Base-by-base conservation (phyloP, 768 basidiomycete genomes). In the Termitomyces sp. region DNA sequence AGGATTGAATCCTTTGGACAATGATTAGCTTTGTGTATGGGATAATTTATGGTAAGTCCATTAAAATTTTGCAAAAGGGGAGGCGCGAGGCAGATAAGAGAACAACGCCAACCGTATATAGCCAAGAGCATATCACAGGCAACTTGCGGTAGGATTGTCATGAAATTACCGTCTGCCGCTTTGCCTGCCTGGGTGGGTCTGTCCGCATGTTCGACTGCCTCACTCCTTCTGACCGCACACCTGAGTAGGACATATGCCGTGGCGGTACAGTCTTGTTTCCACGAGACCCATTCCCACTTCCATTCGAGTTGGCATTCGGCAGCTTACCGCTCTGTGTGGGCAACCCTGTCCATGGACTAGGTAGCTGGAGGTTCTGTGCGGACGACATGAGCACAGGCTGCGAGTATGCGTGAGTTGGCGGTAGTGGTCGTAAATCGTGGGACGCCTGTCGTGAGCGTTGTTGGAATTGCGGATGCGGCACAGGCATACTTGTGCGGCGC, bases 261-360 rank as follows among this genome's bases (percentile, higher is more conserved):
- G 60, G 60, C 1, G 60, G 60, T 32, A 61, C 49, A 16, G 35
- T 20, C 35, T 61, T 60, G 40, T 55, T 50, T 22, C 59, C 59
- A 5, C 59, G 53, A 28, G 52, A 54, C 16, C 60, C 60, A 44
- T 57, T 56, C 22, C 55, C 52, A 39, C 35, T 13, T 16, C 22
- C 40, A 8, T 50, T 63, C 32, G 35, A 61, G 39, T 67, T 63
- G 13, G 52, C 64, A 46, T 63, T 61, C 8, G 75, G 73, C 11
- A 70, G 56, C 33, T 61, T 64, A 4, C 75, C 75, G 24, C 51
- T 69, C 53, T 73, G 71, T n/a, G 74, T 68, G 11, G 80, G 80
- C 28, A 78, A 65, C 13, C 78, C 76, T 3, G 77, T 78, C 80
- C 79, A 83, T 2, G 79, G 77, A 63, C 70, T 81, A 0, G 74